phyloP scores from a whole-genome alignment of 805 yeast species.

The Lipomyces sp. region DNA sequence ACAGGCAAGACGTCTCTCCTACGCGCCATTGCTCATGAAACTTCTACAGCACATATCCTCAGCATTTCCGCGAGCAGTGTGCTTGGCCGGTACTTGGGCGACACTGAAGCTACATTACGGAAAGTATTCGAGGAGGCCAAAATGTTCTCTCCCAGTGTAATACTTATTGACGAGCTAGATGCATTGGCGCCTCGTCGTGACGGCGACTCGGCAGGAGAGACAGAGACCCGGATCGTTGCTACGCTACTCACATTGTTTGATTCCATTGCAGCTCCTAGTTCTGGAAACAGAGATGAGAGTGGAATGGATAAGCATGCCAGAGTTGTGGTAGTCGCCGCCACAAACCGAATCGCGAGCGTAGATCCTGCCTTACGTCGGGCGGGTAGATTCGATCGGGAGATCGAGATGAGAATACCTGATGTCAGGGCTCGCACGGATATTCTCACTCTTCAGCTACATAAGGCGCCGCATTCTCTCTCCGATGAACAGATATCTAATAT shows the following conservation, averaged over 20 bases:
- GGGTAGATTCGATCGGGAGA: constrained; percentile 87
- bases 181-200: constrained; percentile 85
- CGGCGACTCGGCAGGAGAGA: constrained; percentile 73
- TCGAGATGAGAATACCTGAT: constrained; percentile 92
- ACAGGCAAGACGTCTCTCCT: constrained; percentile 93
- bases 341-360: constrained; percentile 69
- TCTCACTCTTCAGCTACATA: constrained; percentile 60
- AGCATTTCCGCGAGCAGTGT: constrained; percentile 89
- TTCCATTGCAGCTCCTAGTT: constrained; percentile 56
- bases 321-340: constrained; percentile 72
- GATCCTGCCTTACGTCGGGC: constrained; percentile 81
- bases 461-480: constrained; percentile 61
- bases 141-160: constrained; percentile 81
- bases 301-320: constrained; percentile 54
- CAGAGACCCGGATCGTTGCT: constrained; percentile 86
- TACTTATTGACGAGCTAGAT: constrained; percentile 92
- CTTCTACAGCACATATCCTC: constrained; percentile 73
- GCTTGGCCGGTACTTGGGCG: constrained; percentile 91
- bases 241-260: constrained; percentile 84
- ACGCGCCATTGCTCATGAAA: constrained; percentile 76
- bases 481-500: constrained; percentile 62
- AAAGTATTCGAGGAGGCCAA: constrained; percentile 83
- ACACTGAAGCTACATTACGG: constrained; percentile 85
- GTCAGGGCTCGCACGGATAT: constrained; percentile 77
- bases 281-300: not conserved